Evolutionary conservation across 108 stramenopile genomes (phyloP).

Genomic region (Nannochloropsis gaditana): DNA sequence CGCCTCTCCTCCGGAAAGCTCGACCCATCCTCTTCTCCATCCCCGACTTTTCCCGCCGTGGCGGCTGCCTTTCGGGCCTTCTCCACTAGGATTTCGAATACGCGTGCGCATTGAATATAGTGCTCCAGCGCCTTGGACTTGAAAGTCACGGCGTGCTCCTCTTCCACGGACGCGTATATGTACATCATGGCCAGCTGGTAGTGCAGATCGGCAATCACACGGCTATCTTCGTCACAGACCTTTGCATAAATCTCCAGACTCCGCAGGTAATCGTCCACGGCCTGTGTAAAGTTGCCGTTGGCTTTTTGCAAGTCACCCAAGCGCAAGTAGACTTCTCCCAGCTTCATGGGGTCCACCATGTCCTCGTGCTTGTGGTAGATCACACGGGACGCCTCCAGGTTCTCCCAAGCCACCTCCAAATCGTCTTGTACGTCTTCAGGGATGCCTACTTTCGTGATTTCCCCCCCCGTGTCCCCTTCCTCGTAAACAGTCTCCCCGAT

Average conservation of each 20-base stretch:
- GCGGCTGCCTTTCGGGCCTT: neutral
- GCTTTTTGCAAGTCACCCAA: neutral
- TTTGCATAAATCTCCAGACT: neutral
- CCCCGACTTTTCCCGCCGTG: neutral
- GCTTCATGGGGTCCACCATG: neutral
- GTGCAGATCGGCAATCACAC: conserved; percentile 16
- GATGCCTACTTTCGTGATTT: neutral
- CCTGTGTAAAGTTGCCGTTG: conserved; percentile 2
- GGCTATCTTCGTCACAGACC: neutral
- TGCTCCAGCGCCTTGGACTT: neutral
- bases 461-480: neutral
- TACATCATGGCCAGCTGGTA: neutral
- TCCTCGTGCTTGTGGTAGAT: conserved; percentile 15
- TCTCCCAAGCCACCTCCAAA: conserved; percentile 14
- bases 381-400: conserved; percentile 11
- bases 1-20: too few species aligned
- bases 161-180: neutral
- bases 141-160: neutral
- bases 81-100: neutral
- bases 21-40: neutral
- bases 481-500: neutral
- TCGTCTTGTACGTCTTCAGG: neutral
- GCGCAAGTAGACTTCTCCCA: neutral
- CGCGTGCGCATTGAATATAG: neutral
- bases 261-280: neutral